Evolutionary conservation across 202 grass and related monocot species (phyloP), one percentile per base, ranked within the genome.

Genomic region (Carex arenaria): DNA sequence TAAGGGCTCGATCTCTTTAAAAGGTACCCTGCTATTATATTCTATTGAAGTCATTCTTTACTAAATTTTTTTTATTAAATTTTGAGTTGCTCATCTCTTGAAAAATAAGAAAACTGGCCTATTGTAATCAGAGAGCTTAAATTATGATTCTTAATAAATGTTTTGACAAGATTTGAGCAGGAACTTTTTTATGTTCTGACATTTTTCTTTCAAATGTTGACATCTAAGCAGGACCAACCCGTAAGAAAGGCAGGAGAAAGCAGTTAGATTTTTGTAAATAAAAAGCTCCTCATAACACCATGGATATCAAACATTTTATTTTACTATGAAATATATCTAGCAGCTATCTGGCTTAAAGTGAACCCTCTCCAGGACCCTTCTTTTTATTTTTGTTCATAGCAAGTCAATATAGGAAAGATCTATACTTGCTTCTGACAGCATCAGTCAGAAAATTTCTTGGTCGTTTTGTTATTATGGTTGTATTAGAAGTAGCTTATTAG

Each of bases 1-100:
- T 36, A 98, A 87, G 87, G 85, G 84, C 11, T 15, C 19, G 13
- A 13, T 45, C 34, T 65, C 77, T 64, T 23, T 45, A 63, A 80
- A 64, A 63, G 78, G 78, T 80, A 80, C n/a, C 19, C 15, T 47
- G 12, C 43, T 79, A 19, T 19, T 69, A 8, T 69, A 26, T 28
- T 72, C 10, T 71, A 11, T 47, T 71, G 67, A 23, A 47, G 7
- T 71, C 18, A 2, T 47, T 14, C 3, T 62, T 62, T 38, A 5
- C 10, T 61, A 42, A 17, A 19, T 40, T 60, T 7, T 26, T 75
- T 51, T 15, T 12, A 54, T n/a, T 12, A 34, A 4, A 10, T 78
- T 53, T 60, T 78, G 6, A 60, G 23, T 79, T 31, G 8, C 17
- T 5, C 3, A 19, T 14, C 57, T 61, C 61, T 80, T 80, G 10